phyloP scores from a whole-genome alignment of 2,329 filamentous ascomycete genomes.

The Berkeleyomyces basicola region DNA sequence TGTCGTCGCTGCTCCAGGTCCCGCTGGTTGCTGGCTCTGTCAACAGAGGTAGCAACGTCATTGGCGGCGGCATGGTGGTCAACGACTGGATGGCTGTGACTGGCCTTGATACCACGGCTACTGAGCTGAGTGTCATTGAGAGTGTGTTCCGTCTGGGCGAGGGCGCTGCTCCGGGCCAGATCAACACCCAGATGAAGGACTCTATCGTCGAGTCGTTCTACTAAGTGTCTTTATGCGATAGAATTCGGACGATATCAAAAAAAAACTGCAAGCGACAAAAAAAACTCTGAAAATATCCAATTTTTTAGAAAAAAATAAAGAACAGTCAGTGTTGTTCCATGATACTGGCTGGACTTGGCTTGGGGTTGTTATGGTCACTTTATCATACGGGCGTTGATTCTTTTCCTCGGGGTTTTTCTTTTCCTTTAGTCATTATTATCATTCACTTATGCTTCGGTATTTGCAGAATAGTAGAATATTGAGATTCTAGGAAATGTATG shows the following conservation, averaged over 20 bases:
- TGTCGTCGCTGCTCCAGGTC: slow-evolving; percentile 83
- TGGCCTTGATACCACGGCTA: slow-evolving; percentile 82
- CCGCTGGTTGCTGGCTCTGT: slow-evolving; percentile 88
- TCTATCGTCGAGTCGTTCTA: slow-evolving; percentile 99
- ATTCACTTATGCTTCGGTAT: neutral
- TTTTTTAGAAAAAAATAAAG: no score
- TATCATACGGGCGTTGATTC: neutral
- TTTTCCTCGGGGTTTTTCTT: neutral
- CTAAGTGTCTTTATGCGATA: slow-evolving; percentile 29
- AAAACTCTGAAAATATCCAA: neutral
- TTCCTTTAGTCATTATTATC: neutral
- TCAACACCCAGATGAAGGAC: slow-evolving; percentile 81
- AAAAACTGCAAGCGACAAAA: neutral
- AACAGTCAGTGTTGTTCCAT: neutral
- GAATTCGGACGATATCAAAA: neutral
- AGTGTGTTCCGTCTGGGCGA: slow-evolving; percentile 90
- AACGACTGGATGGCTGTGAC: slow-evolving; percentile 93
- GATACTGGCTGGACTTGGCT: neutral
- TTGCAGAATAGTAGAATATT: no score
- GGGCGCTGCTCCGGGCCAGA: slow-evolving; percentile 59
- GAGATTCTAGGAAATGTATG: neutral
- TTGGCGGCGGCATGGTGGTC: slow-evolving; percentile 93
- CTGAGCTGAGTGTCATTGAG: slow-evolving; percentile 90
- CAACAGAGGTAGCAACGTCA: slow-evolving; percentile 82
- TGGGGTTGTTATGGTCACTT: neutral